Conservation (phyloP, 345 rosid species). For the Gossypium longicalyx region DNA sequence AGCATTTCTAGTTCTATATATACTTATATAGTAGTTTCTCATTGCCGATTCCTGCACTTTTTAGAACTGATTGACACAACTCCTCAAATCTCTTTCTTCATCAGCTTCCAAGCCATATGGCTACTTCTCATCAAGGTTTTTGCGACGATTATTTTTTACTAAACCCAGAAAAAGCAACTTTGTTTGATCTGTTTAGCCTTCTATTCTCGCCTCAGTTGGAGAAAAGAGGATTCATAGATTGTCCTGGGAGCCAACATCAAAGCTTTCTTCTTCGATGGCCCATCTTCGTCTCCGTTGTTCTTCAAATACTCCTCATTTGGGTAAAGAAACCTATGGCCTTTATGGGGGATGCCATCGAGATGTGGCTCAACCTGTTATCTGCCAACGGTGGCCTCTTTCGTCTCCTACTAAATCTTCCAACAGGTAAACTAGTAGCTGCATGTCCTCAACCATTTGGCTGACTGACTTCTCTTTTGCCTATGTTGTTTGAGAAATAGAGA, state of each 20-base stretch:
- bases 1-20: neutral
- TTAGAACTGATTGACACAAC: neutral
- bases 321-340: slow-evolving; percentile 21
- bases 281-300: slow-evolving; percentile 43
- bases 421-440: slow-evolving; percentile 25
- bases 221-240: slow-evolving; percentile 25
- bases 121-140: neutral
- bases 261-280: slow-evolving; percentile 44
- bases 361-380: slow-evolving; percentile 41
- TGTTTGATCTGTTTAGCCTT: slow-evolving; percentile 33
- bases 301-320: slow-evolving; percentile 36
- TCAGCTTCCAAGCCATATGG: slow-evolving; percentile 1
- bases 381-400: slow-evolving; percentile 38
- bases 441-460: too few species aligned
- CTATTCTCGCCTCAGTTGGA: slow-evolving; percentile 25
- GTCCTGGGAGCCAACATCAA: slow-evolving; percentile 13
- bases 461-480: too few species aligned
- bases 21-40: neutral
- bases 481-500: too few species aligned
- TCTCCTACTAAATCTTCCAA: slow-evolving; percentile 27
- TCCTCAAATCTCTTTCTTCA: neutral
- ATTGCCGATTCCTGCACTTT: neutral
- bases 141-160: slow-evolving; percentile 27
- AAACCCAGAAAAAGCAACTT: slow-evolving; percentile 39
- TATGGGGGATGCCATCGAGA: slow-evolving; percentile 29